Conservation (phyloP, 129 eudicot species). For the Chrysanthemum makinoi region DNA sequence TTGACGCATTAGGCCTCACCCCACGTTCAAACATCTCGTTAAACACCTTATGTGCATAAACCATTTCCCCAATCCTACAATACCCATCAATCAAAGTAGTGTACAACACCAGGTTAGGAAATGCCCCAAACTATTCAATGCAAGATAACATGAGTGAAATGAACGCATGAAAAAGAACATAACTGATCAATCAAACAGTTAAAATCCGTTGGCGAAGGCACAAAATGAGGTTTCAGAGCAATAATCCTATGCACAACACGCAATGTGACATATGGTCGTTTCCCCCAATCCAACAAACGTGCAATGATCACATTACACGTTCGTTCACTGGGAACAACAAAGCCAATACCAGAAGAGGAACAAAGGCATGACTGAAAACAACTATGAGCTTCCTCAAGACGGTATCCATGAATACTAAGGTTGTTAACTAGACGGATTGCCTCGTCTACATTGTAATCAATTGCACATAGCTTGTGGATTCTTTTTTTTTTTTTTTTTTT, state of each 20-base stretch:
- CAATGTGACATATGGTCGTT: slow-evolving; percentile 44
- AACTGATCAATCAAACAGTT: slow-evolving; percentile 71
- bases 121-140: slow-evolving; percentile 64
- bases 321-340: slow-evolving; percentile 55
- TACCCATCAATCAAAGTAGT: slow-evolving; percentile 79
- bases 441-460: slow-evolving; percentile 46
- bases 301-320: slow-evolving; percentile 88
- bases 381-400: slow-evolving; percentile 66
- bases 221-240: slow-evolving; percentile 55
- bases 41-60: slow-evolving; percentile 58
- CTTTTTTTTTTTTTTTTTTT: neutral
- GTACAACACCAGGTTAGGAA: slow-evolving; percentile 60
- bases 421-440: slow-evolving; percentile 55
- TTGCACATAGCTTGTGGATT: slow-evolving; percentile 68
- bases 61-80: slow-evolving; percentile 47
- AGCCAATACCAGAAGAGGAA: neutral
- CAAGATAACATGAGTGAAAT: slow-evolving; percentile 39
- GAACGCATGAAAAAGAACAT: slow-evolving; percentile 35
- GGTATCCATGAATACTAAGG: slow-evolving; percentile 57
- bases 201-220: slow-evolving; percentile 63
- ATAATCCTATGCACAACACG: slow-evolving; percentile 37
- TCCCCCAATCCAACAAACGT: slow-evolving; percentile 41
- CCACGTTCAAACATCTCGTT: slow-evolving; percentile 71
- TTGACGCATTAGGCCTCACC: slow-evolving; percentile 54
- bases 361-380: slow-evolving; percentile 38